Evolutionary conservation across 2,329 filamentous ascomycete species (phyloP).

Genomic region (Claviceps africana): DNA sequence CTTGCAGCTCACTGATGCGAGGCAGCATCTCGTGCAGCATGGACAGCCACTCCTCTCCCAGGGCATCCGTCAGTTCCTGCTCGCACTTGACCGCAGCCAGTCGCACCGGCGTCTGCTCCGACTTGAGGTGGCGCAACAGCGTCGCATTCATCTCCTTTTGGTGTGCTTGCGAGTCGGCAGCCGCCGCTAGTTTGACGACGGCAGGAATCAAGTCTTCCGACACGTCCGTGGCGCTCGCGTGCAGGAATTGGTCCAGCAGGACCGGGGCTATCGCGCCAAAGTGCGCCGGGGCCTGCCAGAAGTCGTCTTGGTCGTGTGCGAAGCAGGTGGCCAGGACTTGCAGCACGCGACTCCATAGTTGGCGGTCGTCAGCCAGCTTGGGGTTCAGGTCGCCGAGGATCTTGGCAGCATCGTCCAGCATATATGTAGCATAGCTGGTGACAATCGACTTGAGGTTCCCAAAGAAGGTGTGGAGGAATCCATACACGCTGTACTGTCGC

Average conservation of each 20-base stretch:
- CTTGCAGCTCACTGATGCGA: conserved; percentile 86
- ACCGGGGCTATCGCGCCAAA: conserved; percentile 59
- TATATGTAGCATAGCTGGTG: conserved; percentile 77
- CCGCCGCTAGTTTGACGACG: conserved; percentile 64
- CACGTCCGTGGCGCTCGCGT: conserved; percentile 30
- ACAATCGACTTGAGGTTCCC: conserved; percentile 83
- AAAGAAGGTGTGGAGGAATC: conserved; percentile 69
- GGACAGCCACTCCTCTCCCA: conserved; percentile 88
- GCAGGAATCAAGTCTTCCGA: conserved; percentile 51
- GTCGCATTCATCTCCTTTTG: conserved; percentile 76
- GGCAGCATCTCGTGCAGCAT: conserved; percentile 92
- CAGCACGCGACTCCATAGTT: conserved; percentile 57
- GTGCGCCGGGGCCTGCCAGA: conserved; percentile 87
- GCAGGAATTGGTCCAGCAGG: conserved; percentile 52
- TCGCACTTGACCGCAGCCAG: conserved; percentile 73
- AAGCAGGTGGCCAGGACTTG: conserved; percentile 63
- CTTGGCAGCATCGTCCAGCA: conserved; percentile 60
- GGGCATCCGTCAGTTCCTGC: conserved; percentile 59
- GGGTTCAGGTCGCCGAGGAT: conserved; percentile 43
- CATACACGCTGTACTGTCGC: conserved; percentile 64
- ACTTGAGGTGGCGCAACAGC: conserved; percentile 66
- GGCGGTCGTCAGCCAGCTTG: conserved; percentile 30
- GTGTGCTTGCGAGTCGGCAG: conserved; percentile 74
- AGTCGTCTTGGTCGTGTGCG: conserved; percentile 82
- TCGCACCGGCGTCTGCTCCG: conserved; percentile 56